Base-by-base conservation (phyloP, 495 filamentous ascomycete species). In the Talaromyces adpressus region DNA sequence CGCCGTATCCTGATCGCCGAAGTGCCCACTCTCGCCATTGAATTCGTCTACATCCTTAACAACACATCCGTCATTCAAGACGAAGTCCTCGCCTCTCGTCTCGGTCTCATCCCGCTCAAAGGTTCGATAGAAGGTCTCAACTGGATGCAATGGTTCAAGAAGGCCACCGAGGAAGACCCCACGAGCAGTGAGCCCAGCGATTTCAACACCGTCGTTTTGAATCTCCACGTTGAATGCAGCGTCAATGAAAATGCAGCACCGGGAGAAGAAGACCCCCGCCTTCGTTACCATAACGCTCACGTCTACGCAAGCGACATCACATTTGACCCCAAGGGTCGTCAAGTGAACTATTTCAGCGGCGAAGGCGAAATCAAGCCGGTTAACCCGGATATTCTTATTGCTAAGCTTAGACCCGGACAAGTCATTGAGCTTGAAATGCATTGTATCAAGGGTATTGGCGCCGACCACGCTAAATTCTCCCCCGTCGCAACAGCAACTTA, bases 31-130 rank as follows among this genome's bases (percentile, higher is more conserved):
- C 81, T 99, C 53, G 95, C 95, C 66, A 93, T 99, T 69, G 95
- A 98, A 77, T 83, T 81, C 47, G 91, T 96, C 71, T 98, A 88
- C 78, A 84, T 98, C 54, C 79, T 89, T 69, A 92, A 96, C 80
- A 99, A 99, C 79, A 98, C 93, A 62, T 94, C 90, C 11, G 89
- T 99, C 22, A 93, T 99, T 69, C 92, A 96, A 72, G 95, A 99
- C 73, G 95, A 99, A 75, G 92, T 99, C 1, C 87, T 99, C 45
- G 85, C 91, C 2, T 87, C 91, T 69, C 85, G 95, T 20, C 81
- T 99, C 23, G 95, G 95, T 51, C 84, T 98, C 45, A 88, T 99
- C 59, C 95, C 95, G 7, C 85, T 99, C 61, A 88, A 85, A 36
- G 94, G 90, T 65, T 83, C 84, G 58, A 84, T 85, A 63, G 81